These are phyloP conservation scores for Leptographium lundbergii DNA, from an alignment of 2,329 filamentous ascomycete genomes.

Conservation along the genomic window DNA sequence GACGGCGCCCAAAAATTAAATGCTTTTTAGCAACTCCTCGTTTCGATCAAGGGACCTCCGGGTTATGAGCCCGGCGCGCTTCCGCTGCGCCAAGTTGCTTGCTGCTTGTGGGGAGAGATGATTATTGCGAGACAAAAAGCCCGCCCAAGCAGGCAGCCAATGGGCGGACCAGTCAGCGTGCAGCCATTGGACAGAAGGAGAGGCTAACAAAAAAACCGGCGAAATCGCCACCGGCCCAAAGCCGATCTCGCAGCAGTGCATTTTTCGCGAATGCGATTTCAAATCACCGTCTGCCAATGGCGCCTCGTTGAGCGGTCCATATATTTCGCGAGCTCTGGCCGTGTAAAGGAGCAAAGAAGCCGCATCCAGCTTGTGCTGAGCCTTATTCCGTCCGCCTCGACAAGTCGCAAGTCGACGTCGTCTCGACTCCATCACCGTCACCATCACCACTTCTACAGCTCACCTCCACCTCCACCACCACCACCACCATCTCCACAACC, in stretches of 20 bases:
- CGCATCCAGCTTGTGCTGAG: background rate
- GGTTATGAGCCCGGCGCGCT: background rate
- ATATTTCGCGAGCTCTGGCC: background rate
- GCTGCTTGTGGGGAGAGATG: background rate
- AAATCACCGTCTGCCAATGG: slow-evolving; percentile 6
- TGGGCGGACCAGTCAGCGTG: slow-evolving; percentile 5
- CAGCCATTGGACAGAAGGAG: background rate
- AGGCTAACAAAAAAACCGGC: background rate
- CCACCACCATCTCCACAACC: too few relatives aligned
- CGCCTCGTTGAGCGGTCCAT: background rate
- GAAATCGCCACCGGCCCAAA: slow-evolving; percentile 8
- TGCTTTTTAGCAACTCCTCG: background rate
- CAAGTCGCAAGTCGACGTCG: too few relatives aligned
- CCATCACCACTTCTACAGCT: too few relatives aligned
- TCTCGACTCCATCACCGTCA: too few relatives aligned
- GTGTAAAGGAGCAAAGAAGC: too few relatives aligned
- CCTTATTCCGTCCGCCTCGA: too few relatives aligned
- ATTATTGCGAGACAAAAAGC: background rate
- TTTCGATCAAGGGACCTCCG: background rate
- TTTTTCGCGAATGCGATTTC: slow-evolving; percentile 3
- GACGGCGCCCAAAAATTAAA: background rate
- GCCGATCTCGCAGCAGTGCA: slow-evolving; percentile 7
- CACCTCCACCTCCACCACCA: background rate
- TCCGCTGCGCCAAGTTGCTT: background rate
- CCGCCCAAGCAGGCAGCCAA: background rate